Evolutionary conservation across 257 asterid genomes (phyloP).

Genomic region (Ballota nigra): DNA sequence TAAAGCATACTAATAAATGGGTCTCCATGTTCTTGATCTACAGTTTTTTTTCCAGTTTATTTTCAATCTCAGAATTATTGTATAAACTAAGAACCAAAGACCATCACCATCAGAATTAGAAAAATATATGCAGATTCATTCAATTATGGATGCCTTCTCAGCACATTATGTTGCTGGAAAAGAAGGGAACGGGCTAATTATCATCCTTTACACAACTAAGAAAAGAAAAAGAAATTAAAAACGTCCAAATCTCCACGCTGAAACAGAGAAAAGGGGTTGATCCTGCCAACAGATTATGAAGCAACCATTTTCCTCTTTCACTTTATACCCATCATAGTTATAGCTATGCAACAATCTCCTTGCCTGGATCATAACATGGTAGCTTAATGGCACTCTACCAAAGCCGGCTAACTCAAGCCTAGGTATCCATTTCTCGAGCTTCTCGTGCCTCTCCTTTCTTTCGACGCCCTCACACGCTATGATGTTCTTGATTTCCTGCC

Average conservation of each 20-base stretch:
- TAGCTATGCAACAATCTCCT: slow-evolving; percentile 53
- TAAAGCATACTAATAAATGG: background rate
- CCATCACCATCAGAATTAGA: background rate
- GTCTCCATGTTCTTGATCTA: background rate
- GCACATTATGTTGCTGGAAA: slow-evolving; percentile 1
- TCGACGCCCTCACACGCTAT: slow-evolving; percentile 67
- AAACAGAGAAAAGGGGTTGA: slow-evolving; percentile 63
- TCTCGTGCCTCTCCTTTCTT: slow-evolving; percentile 62
- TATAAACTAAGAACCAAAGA: background rate
- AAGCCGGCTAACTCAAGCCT: slow-evolving; percentile 63
- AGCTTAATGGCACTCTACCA: slow-evolving; percentile 53
- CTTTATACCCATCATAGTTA: slow-evolving; percentile 52
- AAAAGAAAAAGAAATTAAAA: background rate
- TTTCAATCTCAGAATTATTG: background rate
- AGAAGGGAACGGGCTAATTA: background rate
- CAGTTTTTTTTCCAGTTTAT: background rate
- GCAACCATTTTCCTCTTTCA: slow-evolving; percentile 60
- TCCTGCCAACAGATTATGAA: slow-evolving; percentile 74
- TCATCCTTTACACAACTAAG: too few relatives aligned
- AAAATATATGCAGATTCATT: slow-evolving; percentile 17
- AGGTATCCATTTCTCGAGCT: slow-evolving; percentile 66
- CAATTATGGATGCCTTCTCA: slow-evolving; percentile 6
- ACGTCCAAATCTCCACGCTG: slow-evolving; percentile 63
- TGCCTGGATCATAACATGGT: slow-evolving; percentile 55
- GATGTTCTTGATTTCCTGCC: slow-evolving; percentile 69